Conservation (phyloP, 169 alveolate genomes). For the Hepatocystis sp. region DNA sequence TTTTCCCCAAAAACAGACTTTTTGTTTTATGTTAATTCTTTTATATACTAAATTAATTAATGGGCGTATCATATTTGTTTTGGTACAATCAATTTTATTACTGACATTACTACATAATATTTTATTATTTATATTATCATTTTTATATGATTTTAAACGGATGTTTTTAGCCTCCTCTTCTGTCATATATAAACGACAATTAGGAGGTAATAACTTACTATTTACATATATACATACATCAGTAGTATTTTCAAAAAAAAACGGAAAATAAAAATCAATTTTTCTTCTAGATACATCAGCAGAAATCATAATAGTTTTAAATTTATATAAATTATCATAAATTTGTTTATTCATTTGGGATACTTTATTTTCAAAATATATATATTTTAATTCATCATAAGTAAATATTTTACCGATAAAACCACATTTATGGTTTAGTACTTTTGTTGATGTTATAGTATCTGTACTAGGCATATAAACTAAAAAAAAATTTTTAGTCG, state of each 20-base stretch:
- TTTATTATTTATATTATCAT: slow-evolving; percentile 75
- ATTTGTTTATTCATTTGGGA: slow-evolving; percentile 55
- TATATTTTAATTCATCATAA: slow-evolving; percentile 71
- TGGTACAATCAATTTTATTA: slow-evolving; percentile 79
- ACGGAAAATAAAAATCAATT: slow-evolving; percentile 80
- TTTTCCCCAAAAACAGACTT: slow-evolving; percentile 67
- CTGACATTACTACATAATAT: slow-evolving; percentile 79
- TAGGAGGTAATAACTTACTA: slow-evolving; percentile 79
- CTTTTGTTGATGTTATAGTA: slow-evolving; percentile 64
- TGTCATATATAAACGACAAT: slow-evolving; percentile 81
- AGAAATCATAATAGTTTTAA: slow-evolving; percentile 76
- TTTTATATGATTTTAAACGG: slow-evolving; percentile 75
- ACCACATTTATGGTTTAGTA: slow-evolving; percentile 77
- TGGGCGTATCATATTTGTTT: slow-evolving; percentile 77
- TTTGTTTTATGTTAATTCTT: slow-evolving; percentile 53
- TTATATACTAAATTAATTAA: slow-evolving; percentile 59
- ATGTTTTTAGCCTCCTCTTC: slow-evolving; percentile 81
- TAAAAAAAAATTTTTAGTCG: slow-evolving; percentile 39
- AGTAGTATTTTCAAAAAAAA: slow-evolving; percentile 81
- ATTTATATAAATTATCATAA: slow-evolving; percentile 52
- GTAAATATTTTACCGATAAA: slow-evolving; percentile 75
- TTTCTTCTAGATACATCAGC: slow-evolving; percentile 82
- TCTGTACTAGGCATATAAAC: slow-evolving; percentile 61
- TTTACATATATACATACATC: slow-evolving; percentile 78
- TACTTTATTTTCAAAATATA: slow-evolving; percentile 73